Base-by-base conservation (phyloP, 805 yeast species). In the Torulaspora indica region DNA sequence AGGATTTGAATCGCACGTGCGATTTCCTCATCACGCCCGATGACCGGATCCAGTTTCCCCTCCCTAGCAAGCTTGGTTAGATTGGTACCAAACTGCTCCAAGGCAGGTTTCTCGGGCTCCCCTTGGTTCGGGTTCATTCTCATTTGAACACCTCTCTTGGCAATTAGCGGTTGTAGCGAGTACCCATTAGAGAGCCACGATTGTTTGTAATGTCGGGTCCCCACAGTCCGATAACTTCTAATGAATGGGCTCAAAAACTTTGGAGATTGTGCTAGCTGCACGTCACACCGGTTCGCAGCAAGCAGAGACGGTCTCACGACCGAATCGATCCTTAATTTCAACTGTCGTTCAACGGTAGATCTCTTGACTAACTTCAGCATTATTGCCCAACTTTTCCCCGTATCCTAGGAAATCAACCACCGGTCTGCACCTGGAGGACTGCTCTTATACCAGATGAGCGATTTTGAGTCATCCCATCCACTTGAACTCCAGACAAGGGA, bases 1-100 rank as follows among this genome's bases (percentile, higher is more conserved):
- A 91, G 69, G 38, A 91, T 90, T 63, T 91, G 98, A 45, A 91
- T 83, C 0, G 98, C 91, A 47, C 98, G 73, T 46, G 91, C 76
- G 45, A 91, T 93, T 61, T 93, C 98, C 50, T 90, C 96, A 58
- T 93, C 98, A 51, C 98, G 74, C 3, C 98, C 98, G 57, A 91
- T 93, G 17, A 93, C 98, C 0, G 98, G 98, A 58, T 91, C 98
- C 30, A 91, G 71, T 56, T 87, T 87, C 23, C 98, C 98, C 43
- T 85, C 86, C 49, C 76, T 74, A 1, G 98, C 98, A 53, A 91
- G 64, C 46, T 82, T 79, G 1, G 98, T 93, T 49, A 91, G 68
- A 63, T 93, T 91, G 0, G 85, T 77, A 17, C 96, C 98, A 61
- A 70, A 91, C 58, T 82, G 81, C 55, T 88, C 88, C 47, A 91